Evolutionary conservation across 2,329 filamentous ascomycete species (phyloP), one percentile per base, ranked within the genome.

Genomic region (Ophiostoma quercus): DNA sequence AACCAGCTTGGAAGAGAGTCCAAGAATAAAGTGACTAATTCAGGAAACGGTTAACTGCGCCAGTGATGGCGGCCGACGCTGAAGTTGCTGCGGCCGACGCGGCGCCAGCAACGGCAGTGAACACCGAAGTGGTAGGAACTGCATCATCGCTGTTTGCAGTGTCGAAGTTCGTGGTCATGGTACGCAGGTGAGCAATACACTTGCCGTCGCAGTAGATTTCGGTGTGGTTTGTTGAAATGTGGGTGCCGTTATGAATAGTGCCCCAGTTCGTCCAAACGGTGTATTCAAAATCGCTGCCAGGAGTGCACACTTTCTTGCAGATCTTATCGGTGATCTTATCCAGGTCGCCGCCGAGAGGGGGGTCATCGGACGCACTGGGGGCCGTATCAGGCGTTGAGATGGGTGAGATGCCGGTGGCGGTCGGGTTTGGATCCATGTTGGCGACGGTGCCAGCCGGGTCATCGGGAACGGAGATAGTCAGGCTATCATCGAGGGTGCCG

Each of bases 401-500:
- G 39, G 65, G 37, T 4, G 65, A 25, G 22, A 66, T 25, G 11
- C 7, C 7, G 6, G 39, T 43, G 22, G 39, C 65, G 5, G 37
- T 32, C 12, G 65, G 65, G n/a, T 43, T 16, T 12, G 62, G 11
- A 0, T 41, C 37, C 32, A 66, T 66, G 11, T 43, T 41, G 37
- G 12, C 65, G 2, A 22, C 22, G 6, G 65, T 66, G 39, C 34
- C 62, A 2, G 7, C 65, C 39, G 65, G 65, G 65, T 66, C 39
- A 8, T 47, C 65, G 12, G 65, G 65, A 8, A 19, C 12, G 19
- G 39, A 47, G 25, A 66, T 66, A 1, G 37, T 66, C 2, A 47
- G 65, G 3, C n/a, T 25, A n/a, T 66, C 65, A n/a, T 66, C 65
- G 39, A 66, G 65, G 11, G 37, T 25, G 65, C 65, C 39, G 37